phyloP scores from a whole-genome alignment of 306 rosid species.

The Malus orientalis region DNA sequence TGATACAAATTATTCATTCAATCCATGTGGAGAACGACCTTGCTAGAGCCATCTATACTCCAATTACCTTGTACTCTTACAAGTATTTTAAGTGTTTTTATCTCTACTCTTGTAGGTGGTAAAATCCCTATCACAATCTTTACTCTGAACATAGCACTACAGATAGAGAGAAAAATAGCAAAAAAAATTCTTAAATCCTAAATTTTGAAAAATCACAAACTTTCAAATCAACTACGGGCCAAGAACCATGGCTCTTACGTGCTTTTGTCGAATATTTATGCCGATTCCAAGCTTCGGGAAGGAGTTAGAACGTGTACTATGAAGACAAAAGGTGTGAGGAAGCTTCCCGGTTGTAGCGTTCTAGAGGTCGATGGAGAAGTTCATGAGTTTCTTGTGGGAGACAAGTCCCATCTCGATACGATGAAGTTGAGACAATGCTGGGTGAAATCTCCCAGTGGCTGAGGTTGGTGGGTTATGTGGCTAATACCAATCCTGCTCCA shows the following conservation, averaged over 20 bases:
- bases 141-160: neutral
- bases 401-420: conserved; percentile 40
- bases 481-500: conserved; percentile 4
- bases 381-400: conserved; percentile 57
- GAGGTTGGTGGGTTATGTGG: conserved; percentile 38
- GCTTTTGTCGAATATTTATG: no score
- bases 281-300: no score
- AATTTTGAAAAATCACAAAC: no score
- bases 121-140: neutral
- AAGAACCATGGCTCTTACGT: no score
- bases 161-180: neutral
- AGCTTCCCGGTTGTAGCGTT: conserved; percentile 63
- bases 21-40: no score
- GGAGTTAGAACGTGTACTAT: no score
- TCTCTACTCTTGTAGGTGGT: no score
- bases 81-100: no score
- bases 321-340: conserved; percentile 24
- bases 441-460: conserved; percentile 39
- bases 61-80: no score
- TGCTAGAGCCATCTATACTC: no score
- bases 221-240: no score
- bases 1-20: no score
- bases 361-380: conserved; percentile 56
- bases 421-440: conserved; percentile 41
- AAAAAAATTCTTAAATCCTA: neutral